A percentile compares a stretch with the other conserved stretches of the same genome.
phyloP scores from a whole-genome alignment of 768 basidiomycete species.

The Suillus luteus region DNA sequence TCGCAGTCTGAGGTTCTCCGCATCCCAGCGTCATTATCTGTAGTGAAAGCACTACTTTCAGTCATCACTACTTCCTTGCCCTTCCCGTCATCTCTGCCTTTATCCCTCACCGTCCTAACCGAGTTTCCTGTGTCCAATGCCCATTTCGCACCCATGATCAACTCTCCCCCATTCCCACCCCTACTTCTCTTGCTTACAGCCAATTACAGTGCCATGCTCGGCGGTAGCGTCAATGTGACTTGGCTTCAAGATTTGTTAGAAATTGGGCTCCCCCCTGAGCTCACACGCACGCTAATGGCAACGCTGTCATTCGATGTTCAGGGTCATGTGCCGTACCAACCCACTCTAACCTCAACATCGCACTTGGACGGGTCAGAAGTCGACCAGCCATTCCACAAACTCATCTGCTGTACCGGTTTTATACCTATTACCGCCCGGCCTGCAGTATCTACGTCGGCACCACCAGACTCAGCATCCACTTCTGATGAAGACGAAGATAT shows the following conservation, averaged over 20 bases:
- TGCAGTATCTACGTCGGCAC: neutral
- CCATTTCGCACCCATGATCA: conserved; percentile 25
- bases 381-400: conserved; percentile 41
- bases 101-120: conserved; percentile 22
- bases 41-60: conserved; percentile 35
- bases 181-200: conserved; percentile 29
- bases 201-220: conserved; percentile 10
- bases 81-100: conserved; percentile 28
- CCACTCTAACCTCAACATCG: conserved; percentile 21
- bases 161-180: conserved; percentile 36
- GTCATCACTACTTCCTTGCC: conserved; percentile 37
- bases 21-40: conserved; percentile 14
- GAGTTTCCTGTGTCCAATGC: conserved; percentile 9
- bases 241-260: conserved; percentile 38
- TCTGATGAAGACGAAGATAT: neutral
- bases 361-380: conserved; percentile 31
- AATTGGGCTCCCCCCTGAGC: conserved; percentile 37
- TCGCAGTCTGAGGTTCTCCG: neutral
- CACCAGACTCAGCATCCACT: neutral
- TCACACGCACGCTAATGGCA: conserved; percentile 29
- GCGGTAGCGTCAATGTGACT: conserved; percentile 32
- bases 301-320: conserved; percentile 25
- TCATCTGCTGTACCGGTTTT: conserved; percentile 49
- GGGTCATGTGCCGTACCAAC: conserved; percentile 18
- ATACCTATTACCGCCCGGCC: conserved; percentile 26